Evolutionary conservation across 108 stramenopile species (phyloP).

Genomic region (Nitzschia palea): DNA sequence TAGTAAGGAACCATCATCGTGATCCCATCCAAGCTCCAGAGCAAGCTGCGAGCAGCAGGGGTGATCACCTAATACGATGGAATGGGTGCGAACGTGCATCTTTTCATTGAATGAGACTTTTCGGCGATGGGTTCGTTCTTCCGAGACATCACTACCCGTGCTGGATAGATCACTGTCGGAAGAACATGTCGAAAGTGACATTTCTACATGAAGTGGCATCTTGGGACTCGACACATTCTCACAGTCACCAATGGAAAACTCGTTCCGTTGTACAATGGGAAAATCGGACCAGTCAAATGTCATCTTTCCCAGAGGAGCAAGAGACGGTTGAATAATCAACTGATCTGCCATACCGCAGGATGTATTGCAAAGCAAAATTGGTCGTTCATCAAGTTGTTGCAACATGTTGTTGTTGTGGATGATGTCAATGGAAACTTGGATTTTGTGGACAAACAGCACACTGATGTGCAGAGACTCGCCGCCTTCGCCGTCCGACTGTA

Average conservation of each 20-base stretch:
- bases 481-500: no score
- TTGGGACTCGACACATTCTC: background rate
- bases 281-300: constrained; percentile 29
- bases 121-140: background rate
- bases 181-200: background rate
- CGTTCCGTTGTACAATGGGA: constrained; percentile 15
- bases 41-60: constrained; percentile 23
- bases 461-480: background rate
- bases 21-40: constrained; percentile 29
- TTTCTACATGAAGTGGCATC: background rate
- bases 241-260: constrained; percentile 1
- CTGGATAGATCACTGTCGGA: constrained; percentile 11
- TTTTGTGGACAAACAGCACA: background rate
- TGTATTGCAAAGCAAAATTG: background rate
- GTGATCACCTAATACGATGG: constrained; percentile 28
- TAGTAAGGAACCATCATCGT: background rate
- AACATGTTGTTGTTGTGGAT: constrained; percentile 8
- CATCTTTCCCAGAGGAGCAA: background rate
- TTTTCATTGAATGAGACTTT: constrained; percentile 11
- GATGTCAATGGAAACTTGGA: background rate
- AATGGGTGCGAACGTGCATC: constrained; percentile 27
- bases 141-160: background rate
- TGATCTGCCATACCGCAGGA: constrained; percentile 2
- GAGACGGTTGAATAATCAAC: background rate
- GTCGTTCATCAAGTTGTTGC: background rate